These are phyloP conservation scores for Botrytis galanthina DNA, from an alignment of 2,329 filamentous ascomycete genomes.

Conservation along the genomic window DNA sequence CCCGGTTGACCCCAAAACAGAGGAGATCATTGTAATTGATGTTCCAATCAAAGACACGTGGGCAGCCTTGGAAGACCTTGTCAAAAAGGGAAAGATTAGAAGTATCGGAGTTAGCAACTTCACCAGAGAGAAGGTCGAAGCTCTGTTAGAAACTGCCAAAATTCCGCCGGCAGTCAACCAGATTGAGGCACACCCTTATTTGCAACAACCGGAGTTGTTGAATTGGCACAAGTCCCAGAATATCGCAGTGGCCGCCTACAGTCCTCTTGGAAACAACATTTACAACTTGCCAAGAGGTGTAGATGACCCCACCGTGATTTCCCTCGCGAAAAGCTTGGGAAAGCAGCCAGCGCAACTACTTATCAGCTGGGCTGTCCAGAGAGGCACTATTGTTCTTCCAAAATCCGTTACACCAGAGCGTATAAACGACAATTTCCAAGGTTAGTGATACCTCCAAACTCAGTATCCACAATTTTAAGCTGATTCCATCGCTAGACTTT, in stretches of 20 bases:
- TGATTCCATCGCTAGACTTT: slow-evolving; percentile 38
- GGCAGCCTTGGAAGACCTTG: slow-evolving; percentile 43
- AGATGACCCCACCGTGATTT: slow-evolving; percentile 50
- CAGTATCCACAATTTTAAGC: not conserved
- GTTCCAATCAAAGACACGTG: slow-evolving; percentile 41
- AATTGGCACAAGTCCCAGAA: slow-evolving; percentile 55
- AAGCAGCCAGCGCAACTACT: slow-evolving; percentile 54
- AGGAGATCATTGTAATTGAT: slow-evolving; percentile 25
- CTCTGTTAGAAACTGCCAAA: slow-evolving; percentile 49
- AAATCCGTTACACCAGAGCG: slow-evolving; percentile 54
- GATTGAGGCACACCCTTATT: slow-evolving; percentile 67
- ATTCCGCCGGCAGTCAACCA: slow-evolving; percentile 63
- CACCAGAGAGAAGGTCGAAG: slow-evolving; percentile 44
- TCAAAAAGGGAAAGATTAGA: slow-evolving; percentile 42
- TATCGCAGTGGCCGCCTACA: slow-evolving; percentile 63
- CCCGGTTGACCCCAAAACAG: slow-evolving; percentile 26
- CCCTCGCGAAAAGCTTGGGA: slow-evolving; percentile 51
- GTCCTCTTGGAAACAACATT: slow-evolving; percentile 59
- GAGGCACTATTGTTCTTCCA: slow-evolving; percentile 52
- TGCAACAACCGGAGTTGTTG: slow-evolving; percentile 59
- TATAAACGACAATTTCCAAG: slow-evolving; percentile 47
- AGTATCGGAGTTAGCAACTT: slow-evolving; percentile 55
- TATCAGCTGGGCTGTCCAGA: slow-evolving; percentile 54
- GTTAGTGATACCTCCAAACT: slow-evolving; percentile 26
- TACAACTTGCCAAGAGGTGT: slow-evolving; percentile 45